Conservation (phyloP, 2,329 filamentous ascomycete species). For the Sphaerulina vaccinii region DNA sequence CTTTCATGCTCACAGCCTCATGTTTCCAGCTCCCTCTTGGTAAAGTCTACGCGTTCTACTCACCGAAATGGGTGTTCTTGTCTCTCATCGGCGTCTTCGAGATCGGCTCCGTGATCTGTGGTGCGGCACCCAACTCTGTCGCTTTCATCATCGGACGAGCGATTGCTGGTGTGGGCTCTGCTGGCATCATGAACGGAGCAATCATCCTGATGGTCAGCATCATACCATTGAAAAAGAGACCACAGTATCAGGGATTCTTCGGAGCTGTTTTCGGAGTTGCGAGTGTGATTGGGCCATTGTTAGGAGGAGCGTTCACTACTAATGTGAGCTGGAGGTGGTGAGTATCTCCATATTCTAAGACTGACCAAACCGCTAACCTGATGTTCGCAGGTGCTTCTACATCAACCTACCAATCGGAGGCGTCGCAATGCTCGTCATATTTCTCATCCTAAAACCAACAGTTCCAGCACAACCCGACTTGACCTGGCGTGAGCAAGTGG, state of each 20-base stretch:
- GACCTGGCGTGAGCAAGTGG: constrained; percentile 40
- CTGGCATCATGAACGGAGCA: constrained; percentile 38
- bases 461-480: constrained; percentile 21
- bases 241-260: constrained; percentile 40
- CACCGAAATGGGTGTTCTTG: constrained; percentile 41
- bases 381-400: constrained; percentile 22
- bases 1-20: constrained; percentile 47
- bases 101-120: constrained; percentile 57
- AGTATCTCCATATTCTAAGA: background rate
- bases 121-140: constrained; percentile 37
- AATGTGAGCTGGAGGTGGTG: constrained; percentile 40
- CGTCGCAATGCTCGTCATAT: constrained; percentile 39
- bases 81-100: constrained; percentile 50
- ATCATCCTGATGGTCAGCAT: constrained; percentile 47
- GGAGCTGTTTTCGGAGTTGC: constrained; percentile 41
- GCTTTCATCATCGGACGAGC: constrained; percentile 45
- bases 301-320: constrained; percentile 47
- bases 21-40: constrained; percentile 49
- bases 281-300: constrained; percentile 44
- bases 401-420: constrained; percentile 49
- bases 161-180: constrained; percentile 43
- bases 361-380: background rate
- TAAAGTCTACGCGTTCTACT: constrained; percentile 48
- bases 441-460: constrained; percentile 42
- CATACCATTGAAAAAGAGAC: constrained; percentile 42